Base-by-base conservation (phyloP, 2,329 filamentous ascomycete genomes). In the Fusarium sp. region DNA sequence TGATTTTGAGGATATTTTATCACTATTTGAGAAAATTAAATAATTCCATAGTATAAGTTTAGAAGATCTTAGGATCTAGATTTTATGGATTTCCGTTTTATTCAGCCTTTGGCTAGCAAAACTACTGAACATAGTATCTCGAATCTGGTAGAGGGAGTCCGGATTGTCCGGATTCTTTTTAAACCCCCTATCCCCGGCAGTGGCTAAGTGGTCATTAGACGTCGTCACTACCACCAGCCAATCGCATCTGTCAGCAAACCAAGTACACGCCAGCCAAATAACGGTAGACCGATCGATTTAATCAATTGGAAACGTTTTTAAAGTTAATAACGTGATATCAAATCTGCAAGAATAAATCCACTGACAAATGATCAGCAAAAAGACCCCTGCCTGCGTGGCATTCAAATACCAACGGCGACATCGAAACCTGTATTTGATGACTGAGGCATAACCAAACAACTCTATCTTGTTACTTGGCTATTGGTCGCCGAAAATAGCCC, bases 321-420 rank as follows among this genome's bases (percentile, higher is more conserved):
- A 61, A 42, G 34, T 54, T 34, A 46, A 60, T 45, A 45, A 60
- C 31, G 18, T 54, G 24, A 42, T 46, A 22, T 44, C 17, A 20
- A 39, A 55, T 24, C 31, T 40, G 18, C 20, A 52, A 20, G n/a
- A n/a, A 40, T n/a, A 42, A 20, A 17, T 24, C 20, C 36, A 42
- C 28, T 26, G 14, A 28, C 31, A 45, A 44, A 45, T 57, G 60
- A 63, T 63, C 50, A 38, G 20, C 50, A 56, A 49, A 31, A 62
- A 17, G 24, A 63, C 58, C 58, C 60, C 50, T 63, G 60, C 40
- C 28, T 49, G 36, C 18, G 40, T 58, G 43, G 50, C 58, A 62
- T 59, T 40, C 45, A 40, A 31, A 39, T 18, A 31, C 44, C 38
- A 46, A 57, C 45, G 20, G 33, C 26, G 46, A 15, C 46, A 38